Evolutionary conservation across 768 basidiomycete genomes (phyloP), one percentile per base, ranked within the genome.

Genomic region (Suillus placidus): DNA sequence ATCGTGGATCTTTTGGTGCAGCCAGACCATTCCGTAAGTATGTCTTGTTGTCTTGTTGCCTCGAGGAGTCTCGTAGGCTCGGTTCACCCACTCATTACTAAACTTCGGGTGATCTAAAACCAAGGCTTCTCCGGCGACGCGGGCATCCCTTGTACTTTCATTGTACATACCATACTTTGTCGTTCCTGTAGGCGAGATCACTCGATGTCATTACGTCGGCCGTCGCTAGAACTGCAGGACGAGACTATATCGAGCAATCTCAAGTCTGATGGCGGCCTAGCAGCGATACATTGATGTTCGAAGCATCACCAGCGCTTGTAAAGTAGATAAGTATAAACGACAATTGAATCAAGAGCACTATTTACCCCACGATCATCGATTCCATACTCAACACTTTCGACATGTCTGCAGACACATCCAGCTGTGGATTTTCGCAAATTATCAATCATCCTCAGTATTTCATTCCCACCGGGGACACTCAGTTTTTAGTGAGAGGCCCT

Each of bases 391-490:
- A 38, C 56, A 23, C 37, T 23, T 38, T 16, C 37, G 2, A 58
- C 5, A 60, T 60, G 58, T 30, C 26, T 26, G 26, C 58, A 12
- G 10, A 9, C 1, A 20, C 58, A 10, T 14, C 45, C 14, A 35
- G 26, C 0, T 12, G 10, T 3, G 70, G 73, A 0, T 64, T 80
- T 0, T 62, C 56, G 0, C 35, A 74, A 2, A 67, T 78, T 43
- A 68, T 64, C 40, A 65, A 67, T 26, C 73, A 79, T 47, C 67
- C 72, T 0, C 72, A 80, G 0, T 90, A 85, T 65, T 89, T 87
- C 61, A 71, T 90, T 13, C 72, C 77, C 0, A 83, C 83, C 0
- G 89, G 84, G 0, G 88, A 88, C 68, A 68, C 88, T 0, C 80
- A 79, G 3, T 82, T 89, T 64, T 61, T 86, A 34, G 88, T 89